Evolutionary conservation across 2,329 filamentous ascomycete genomes (phyloP).

Genomic region (Ophidiomyces ophidiicola): DNA sequence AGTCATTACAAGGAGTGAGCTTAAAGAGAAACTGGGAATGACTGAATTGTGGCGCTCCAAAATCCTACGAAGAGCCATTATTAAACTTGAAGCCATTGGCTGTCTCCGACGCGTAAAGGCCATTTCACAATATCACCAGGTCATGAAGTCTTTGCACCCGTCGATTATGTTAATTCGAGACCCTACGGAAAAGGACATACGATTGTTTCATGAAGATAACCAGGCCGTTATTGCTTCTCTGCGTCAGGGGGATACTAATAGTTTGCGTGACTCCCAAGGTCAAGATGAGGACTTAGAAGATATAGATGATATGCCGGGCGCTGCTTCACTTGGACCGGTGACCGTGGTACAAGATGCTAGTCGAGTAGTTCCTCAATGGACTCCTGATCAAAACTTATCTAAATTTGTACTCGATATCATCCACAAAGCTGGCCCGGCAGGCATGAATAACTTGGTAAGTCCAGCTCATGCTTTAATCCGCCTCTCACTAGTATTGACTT

Average conservation of each 20-base stretch:
- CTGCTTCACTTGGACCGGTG: conserved; percentile 2
- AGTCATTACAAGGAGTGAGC: conserved; percentile 42
- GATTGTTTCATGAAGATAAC: conserved; percentile 30
- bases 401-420: conserved; percentile 44
- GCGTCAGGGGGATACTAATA: conserved; percentile 21
- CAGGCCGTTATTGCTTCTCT: conserved; percentile 20
- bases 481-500: neutral
- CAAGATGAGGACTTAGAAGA: conserved; percentile 17
- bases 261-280: conserved; percentile 20
- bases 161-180: conserved; percentile 36
- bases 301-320: neutral
- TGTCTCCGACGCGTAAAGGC: conserved; percentile 35
- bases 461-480: conserved; percentile 9
- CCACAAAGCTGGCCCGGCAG: conserved; percentile 35
- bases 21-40: conserved; percentile 39
- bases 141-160: conserved; percentile 27
- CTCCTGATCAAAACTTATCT: conserved; percentile 39
- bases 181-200: conserved; percentile 29
- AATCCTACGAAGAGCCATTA: conserved; percentile 33
- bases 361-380: conserved; percentile 42
- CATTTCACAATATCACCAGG: conserved; percentile 30
- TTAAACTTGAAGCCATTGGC: conserved; percentile 36
- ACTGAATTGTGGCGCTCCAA: conserved; percentile 29
- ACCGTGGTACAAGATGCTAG: conserved; percentile 19
- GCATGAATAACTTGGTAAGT: conserved; percentile 38